These are phyloP conservation scores for Pichia sp. DNA, from an alignment of 1,139 yeast species.

Conservation along the genomic window DNA sequence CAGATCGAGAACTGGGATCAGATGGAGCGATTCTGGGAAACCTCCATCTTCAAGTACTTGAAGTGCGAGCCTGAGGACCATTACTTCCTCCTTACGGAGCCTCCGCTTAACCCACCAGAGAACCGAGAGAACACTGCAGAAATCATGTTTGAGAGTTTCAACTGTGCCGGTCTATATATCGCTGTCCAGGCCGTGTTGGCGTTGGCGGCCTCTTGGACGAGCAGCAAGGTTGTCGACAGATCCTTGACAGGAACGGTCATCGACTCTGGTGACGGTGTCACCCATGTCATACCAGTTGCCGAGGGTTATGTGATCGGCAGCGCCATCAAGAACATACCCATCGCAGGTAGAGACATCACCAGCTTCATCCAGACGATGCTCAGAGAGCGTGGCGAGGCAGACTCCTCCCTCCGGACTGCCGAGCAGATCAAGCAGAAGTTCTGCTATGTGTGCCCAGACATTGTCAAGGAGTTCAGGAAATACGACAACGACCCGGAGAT, in stretches of 20 bases:
- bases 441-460: constrained; percentile 96
- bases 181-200: constrained; percentile 99
- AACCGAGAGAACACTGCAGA: constrained; percentile 98
- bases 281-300: constrained; percentile 98
- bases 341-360: constrained; percentile 98
- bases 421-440: constrained; percentile 94
- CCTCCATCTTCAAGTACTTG: constrained; percentile 89
- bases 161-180: constrained; percentile 96
- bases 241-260: constrained; percentile 97
- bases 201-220: constrained; percentile 98
- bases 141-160: constrained; percentile 96
- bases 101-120: constrained; percentile 98
- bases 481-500: constrained; percentile 93
- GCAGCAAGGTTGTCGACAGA: constrained; percentile 90
- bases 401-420: constrained; percentile 91
- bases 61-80: constrained; percentile 99
- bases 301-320: constrained; percentile 98
- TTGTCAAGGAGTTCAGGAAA: constrained; percentile 91
- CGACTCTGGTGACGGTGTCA: constrained; percentile 93
- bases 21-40: constrained; percentile 99
- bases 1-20: constrained; percentile 99
- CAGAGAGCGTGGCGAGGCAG: constrained; percentile 95
- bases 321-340: constrained; percentile 94
- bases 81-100: constrained; percentile 90
- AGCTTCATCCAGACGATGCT: constrained; percentile 85